Evolutionary conservation across 768 basidiomycete genomes (phyloP).

Genomic region (Trametes maxima): DNA sequence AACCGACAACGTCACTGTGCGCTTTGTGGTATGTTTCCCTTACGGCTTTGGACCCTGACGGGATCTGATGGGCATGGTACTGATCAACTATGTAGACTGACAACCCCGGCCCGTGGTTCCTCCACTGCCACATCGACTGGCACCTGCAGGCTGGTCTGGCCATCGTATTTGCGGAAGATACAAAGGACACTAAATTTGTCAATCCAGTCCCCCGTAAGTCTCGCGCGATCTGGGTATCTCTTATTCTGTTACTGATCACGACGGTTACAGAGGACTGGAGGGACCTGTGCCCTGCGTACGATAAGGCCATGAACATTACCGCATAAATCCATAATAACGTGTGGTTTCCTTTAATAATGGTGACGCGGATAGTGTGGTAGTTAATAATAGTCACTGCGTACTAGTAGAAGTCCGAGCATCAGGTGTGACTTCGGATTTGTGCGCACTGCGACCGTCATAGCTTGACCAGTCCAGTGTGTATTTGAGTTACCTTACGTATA

Average conservation of each 20-base stretch:
- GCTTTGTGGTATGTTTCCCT: slow-evolving; percentile 22
- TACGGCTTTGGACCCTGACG: neutral
- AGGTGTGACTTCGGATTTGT: no score
- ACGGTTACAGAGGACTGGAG: slow-evolving; percentile 16
- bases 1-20: slow-evolving; percentile 29
- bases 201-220: slow-evolving; percentile 22
- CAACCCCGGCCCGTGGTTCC: slow-evolving; percentile 88
- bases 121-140: slow-evolving; percentile 87
- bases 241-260: neutral
- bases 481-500: no score
- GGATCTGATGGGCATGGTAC: neutral
- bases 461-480: no score
- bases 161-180: slow-evolving; percentile 44
- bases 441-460: no score
- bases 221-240: no score
- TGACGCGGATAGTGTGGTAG: no score
- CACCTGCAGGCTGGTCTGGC: slow-evolving; percentile 58
- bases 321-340: neutral
- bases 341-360: no score
- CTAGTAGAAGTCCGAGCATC: no score
- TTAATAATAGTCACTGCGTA: no score
- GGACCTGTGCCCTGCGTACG: slow-evolving; percentile 21
- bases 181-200: slow-evolving; percentile 17
- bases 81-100: slow-evolving; percentile 46
- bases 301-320: neutral